Conservation (phyloP, 2,329 filamentous ascomycete genomes). For the Exophiala alcalophila region DNA sequence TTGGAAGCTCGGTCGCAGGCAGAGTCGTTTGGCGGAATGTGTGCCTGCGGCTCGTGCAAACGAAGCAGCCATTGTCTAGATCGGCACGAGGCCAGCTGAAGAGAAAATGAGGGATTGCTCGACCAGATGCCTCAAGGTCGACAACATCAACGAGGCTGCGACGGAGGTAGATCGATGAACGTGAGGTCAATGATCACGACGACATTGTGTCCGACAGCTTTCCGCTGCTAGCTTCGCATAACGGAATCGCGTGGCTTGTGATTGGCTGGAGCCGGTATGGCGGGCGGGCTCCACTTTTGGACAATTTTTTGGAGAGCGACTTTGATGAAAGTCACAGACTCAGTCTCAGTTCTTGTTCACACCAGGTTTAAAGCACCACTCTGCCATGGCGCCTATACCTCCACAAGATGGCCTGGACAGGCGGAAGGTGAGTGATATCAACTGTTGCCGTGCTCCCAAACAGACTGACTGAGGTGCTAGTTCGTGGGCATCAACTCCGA, state of each 20-base stretch:
- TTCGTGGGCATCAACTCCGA: conserved; percentile 80
- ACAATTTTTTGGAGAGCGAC: conserved; percentile 13
- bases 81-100: conserved; percentile 30
- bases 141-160: conserved; percentile 17
- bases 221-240: background rate
- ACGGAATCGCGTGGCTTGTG: background rate
- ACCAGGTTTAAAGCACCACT: too few relatives aligned
- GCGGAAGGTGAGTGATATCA: conserved; percentile 22
- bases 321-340: background rate
- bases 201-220: conserved; percentile 1
- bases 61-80: conserved; percentile 57
- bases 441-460: background rate
- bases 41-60: conserved; percentile 57
- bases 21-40: conserved; percentile 58
- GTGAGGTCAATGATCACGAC: conserved; percentile 14
- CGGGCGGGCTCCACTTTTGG: too few relatives aligned
- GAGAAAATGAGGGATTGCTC: conserved; percentile 12
- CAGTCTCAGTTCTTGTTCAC: background rate
- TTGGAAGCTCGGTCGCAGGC: conserved; percentile 51
- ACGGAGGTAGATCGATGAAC: too few relatives aligned
- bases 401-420: conserved; percentile 24
- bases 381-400: conserved; percentile 23
- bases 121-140: conserved; percentile 14
- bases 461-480: conserved; percentile 12
- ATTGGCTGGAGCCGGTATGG: background rate